Conservation (phyloP, 139 green algal genomes). For the Gonium pectorale region DNA sequence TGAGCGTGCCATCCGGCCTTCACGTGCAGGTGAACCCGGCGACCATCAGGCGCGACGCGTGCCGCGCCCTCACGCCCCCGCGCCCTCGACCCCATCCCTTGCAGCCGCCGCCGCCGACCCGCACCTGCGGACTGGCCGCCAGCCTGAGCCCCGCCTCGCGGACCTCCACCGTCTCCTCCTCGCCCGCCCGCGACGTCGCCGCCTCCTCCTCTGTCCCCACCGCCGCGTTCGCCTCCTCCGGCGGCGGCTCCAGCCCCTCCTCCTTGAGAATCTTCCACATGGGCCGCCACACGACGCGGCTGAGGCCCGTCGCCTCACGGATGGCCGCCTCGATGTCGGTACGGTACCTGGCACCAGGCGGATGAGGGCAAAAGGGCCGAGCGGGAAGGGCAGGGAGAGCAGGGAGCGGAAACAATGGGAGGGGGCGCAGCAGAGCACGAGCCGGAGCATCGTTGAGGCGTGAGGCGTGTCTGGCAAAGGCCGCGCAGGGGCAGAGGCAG, state of each 20-base stretch:
- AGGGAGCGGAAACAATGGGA: too few species aligned
- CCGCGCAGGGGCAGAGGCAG: too few species aligned
- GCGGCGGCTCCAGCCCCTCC: slow-evolving; percentile 65
- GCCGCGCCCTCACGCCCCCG: too few species aligned
- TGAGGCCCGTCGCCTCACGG: background rate
- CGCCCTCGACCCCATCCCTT: too few species aligned
- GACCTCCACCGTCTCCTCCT: slow-evolving; percentile 51
- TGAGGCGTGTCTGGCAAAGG: too few species aligned
- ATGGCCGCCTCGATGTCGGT: background rate
- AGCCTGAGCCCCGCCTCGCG: slow-evolving; percentile 68
- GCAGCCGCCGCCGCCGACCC: background rate
- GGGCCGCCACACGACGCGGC: slow-evolving; percentile 72
- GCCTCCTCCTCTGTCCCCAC: background rate
- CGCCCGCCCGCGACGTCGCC: background rate
- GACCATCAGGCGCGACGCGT: too few species aligned
- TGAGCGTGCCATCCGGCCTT: too few species aligned
- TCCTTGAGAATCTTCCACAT: slow-evolving; percentile 70
- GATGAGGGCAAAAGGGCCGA: too few species aligned
- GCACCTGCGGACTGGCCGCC: slow-evolving; percentile 37
- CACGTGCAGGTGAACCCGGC: too few species aligned
- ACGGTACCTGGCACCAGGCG: slow-evolving; percentile 34
- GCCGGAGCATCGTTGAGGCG: too few species aligned
- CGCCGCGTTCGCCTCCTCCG: slow-evolving; percentile 17
- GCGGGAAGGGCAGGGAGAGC: too few species aligned
- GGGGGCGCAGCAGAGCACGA: too few species aligned